These are phyloP conservation scores for Elsinoe ampelina DNA, from an alignment of 2,329 filamentous ascomycete genomes.

Conservation along the genomic window DNA sequence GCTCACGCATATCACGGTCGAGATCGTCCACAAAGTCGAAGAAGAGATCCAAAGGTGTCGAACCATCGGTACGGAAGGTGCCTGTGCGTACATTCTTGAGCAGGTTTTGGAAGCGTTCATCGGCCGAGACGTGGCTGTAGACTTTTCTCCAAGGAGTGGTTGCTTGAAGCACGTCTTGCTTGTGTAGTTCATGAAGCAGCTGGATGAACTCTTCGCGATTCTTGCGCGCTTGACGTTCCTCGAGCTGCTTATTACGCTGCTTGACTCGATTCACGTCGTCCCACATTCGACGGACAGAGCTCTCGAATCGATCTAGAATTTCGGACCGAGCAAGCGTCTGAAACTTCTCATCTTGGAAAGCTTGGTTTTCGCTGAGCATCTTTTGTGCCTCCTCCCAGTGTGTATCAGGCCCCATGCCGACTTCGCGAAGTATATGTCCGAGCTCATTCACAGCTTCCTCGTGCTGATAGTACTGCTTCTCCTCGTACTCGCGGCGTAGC, in stretches of 20 bases:
- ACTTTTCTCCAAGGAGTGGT: constrained; percentile 85
- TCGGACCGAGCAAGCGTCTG: constrained; percentile 78
- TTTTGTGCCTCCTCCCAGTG: constrained; percentile 86
- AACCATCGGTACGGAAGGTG: constrained; percentile 42
- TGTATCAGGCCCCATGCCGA: constrained; percentile 86
- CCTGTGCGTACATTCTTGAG: constrained; percentile 55
- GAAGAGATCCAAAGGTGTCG: constrained; percentile 81
- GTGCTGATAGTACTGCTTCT: constrained; percentile 61
- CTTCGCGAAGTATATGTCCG: constrained; percentile 62
- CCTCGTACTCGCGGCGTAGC: constrained; percentile 69
- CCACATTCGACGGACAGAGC: constrained; percentile 87
- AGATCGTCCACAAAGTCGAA: constrained; percentile 95
- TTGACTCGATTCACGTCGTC: constrained; percentile 82
- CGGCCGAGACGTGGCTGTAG: constrained; percentile 62
- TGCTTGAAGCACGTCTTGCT: constrained; percentile 74
- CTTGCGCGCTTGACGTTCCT: constrained; percentile 73
- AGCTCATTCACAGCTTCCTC: constrained; percentile 80
- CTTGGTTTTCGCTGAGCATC: constrained; percentile 66
- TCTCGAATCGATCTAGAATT: constrained; percentile 85
- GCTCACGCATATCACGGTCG: constrained; percentile 72
- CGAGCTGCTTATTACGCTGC: constrained; percentile 76
- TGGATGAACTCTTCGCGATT: constrained; percentile 71
- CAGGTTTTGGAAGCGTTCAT: constrained; percentile 75
- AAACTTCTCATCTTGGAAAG: constrained; percentile 77
- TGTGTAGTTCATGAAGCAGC: constrained; percentile 64